Conservation (phyloP, 768 basidiomycete species). For the Auriscalpium orientale region DNA sequence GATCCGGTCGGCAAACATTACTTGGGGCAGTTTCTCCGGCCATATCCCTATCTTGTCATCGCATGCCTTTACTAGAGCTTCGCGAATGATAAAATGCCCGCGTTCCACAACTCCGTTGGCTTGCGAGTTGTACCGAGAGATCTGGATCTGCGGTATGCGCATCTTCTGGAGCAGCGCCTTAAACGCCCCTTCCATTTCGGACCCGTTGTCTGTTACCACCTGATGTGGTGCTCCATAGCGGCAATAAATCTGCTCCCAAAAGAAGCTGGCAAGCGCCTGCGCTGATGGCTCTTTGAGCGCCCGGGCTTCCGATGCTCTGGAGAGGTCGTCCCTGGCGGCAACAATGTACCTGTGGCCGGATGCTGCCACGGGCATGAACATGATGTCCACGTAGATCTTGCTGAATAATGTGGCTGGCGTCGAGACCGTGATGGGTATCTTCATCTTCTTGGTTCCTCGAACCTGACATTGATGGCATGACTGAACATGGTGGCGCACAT, state of each 20-base stretch:
- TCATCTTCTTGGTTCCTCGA: too few relatives aligned
- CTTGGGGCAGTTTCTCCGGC: slow-evolving; percentile 17
- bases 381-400: too few relatives aligned
- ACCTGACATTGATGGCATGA: too few relatives aligned
- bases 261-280: slow-evolving; percentile 19
- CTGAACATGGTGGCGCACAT: too few relatives aligned
- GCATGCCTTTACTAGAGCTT: slow-evolving; percentile 24
- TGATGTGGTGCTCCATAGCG: slow-evolving; percentile 22
- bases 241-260: slow-evolving; percentile 27
- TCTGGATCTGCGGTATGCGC: slow-evolving; percentile 21
- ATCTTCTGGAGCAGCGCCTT: not conserved
- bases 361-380: too few relatives aligned
- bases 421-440: too few relatives aligned
- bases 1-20: slow-evolving; percentile 19
- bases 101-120: slow-evolving; percentile 33
- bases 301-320: slow-evolving; percentile 21
- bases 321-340: slow-evolving; percentile 21
- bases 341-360: not conserved
- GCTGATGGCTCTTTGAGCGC: slow-evolving; percentile 14
- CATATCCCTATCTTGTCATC: slow-evolving; percentile 14
- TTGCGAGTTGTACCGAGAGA: slow-evolving; percentile 28
- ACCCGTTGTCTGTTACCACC: slow-evolving; percentile 25
- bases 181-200: slow-evolving; percentile 18
- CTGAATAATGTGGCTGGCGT: too few relatives aligned
- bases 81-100: slow-evolving; percentile 24